These are phyloP conservation scores for Hebeloma cylindrosporum DNA, from an alignment of 768 basidiomycete species.

Conservation along the genomic window DNA sequence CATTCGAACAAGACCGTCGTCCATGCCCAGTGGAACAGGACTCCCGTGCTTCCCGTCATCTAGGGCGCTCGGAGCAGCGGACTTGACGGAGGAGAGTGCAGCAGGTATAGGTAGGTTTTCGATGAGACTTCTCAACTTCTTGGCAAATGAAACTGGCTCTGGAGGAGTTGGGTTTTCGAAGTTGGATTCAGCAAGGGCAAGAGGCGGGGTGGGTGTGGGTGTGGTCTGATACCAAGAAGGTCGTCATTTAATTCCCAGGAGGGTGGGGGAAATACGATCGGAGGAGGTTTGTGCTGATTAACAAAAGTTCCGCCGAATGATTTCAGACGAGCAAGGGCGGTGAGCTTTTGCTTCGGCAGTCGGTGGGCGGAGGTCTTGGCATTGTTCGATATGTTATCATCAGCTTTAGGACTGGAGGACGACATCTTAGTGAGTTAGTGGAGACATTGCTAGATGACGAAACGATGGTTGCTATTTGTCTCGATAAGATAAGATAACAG, in stretches of 20 bases:
- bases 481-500: constrained; percentile 19
- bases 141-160: constrained; percentile 39
- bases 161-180: constrained; percentile 20
- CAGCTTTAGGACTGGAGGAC: constrained; percentile 11
- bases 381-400: constrained; percentile 3
- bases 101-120: constrained; percentile 36
- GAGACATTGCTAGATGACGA: too few relatives aligned
- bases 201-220: constrained; percentile 12
- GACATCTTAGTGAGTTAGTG: constrained; percentile 6
- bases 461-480: not conserved
- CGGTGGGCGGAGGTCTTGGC: constrained; percentile 5
- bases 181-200: constrained; percentile 22
- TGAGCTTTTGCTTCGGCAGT: constrained; percentile 34
- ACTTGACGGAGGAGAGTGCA: constrained; percentile 19
- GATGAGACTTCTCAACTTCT: constrained; percentile 35
- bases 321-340: constrained; percentile 37
- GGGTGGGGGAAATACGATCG: constrained; percentile 43
- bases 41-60: constrained; percentile 31
- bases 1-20: constrained; percentile 47
- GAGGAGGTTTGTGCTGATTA: constrained; percentile 15
- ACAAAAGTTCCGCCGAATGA: constrained; percentile 30
- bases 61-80: constrained; percentile 14
- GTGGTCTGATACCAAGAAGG: constrained; percentile 12
- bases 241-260: constrained; percentile 46
- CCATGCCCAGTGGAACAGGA: constrained; percentile 43